Conservation (phyloP, 2,329 filamentous ascomycete genomes). For the Epichloe baconii region DNA sequence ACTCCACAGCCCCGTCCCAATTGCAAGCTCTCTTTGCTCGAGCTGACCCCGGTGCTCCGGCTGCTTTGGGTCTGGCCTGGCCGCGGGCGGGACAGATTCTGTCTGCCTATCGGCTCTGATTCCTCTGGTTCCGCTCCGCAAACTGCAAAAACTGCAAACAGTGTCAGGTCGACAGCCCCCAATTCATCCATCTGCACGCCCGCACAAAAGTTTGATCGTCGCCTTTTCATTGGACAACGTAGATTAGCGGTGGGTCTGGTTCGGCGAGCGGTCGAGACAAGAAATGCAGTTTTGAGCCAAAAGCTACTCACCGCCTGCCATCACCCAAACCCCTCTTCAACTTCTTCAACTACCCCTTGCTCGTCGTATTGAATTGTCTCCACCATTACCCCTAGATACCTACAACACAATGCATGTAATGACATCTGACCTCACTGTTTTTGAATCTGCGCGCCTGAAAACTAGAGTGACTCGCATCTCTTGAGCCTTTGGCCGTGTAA, state of each 20-base stretch:
- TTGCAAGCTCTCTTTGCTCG: background rate
- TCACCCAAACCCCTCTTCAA: constrained; percentile 3
- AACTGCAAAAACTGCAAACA: background rate
- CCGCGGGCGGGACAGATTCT: too few relatives aligned
- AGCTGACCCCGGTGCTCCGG: background rate
- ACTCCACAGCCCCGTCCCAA: background rate
- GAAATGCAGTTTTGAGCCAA: constrained; percentile 13
- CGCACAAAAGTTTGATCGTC: constrained; percentile 22
- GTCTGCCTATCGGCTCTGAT: background rate
- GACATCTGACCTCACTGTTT: too few relatives aligned
- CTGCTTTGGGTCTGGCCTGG: background rate
- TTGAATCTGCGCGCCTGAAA: background rate
- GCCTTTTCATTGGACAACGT: constrained; percentile 21
- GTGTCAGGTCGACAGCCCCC: background rate
- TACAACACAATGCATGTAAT: too few relatives aligned
- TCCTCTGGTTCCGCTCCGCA: background rate
- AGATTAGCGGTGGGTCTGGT: constrained; percentile 4
- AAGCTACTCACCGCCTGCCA: constrained; percentile 4
- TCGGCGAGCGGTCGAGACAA: constrained; percentile 7
- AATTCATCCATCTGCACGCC: background rate
- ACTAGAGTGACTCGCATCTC: background rate
- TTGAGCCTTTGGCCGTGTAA: background rate
- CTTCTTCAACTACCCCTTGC: background rate
- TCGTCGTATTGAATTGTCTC: background rate
- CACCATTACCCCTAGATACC: too few relatives aligned